Percentiles rank a stretch among this genome's conserved stretches.
Evolutionary conservation across 1,284 basidiomycete species (phyloP).

Genomic region (Clitocybe nebularis): DNA sequence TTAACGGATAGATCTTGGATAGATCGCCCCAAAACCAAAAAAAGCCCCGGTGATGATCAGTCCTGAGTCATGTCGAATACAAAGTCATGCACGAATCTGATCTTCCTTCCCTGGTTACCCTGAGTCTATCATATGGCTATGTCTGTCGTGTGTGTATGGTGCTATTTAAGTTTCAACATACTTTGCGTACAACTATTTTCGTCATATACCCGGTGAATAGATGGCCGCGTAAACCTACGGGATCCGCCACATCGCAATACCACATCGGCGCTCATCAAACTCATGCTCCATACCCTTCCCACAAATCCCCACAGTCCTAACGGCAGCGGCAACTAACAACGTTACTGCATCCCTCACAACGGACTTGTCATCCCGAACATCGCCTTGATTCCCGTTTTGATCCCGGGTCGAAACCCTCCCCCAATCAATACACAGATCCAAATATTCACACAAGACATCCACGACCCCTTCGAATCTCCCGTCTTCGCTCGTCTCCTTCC

Average conservation of each 20-base stretch:
- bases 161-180: too few relatives aligned
- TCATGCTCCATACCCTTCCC: constrained; percentile 56
- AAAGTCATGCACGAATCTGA: too few relatives aligned
- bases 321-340: constrained; percentile 49
- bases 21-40: too few relatives aligned
- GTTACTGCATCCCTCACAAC: constrained; percentile 44
- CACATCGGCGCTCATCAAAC: constrained; percentile 51
- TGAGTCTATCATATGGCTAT: too few relatives aligned
- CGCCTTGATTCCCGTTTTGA: constrained; percentile 10
- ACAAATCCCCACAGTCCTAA: constrained; percentile 38
- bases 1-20: too few relatives aligned
- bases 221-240: too few relatives aligned
- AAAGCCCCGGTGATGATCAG: too few relatives aligned
- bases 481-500: constrained; percentile 27
- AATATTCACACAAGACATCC: constrained; percentile 50
- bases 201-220: too few relatives aligned
- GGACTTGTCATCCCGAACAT: constrained; percentile 30
- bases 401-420: constrained; percentile 32
- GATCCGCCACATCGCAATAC: constrained; percentile 63
- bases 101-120: too few relatives aligned
- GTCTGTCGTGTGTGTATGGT: too few relatives aligned
- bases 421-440: constrained; percentile 63
- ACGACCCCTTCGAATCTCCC: constrained; percentile 50
- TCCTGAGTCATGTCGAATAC: too few relatives aligned
- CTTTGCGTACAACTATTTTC: too few relatives aligned